phyloP scores from a whole-genome alignment of 441 rosid genomes.

The Croton laevigatus region DNA sequence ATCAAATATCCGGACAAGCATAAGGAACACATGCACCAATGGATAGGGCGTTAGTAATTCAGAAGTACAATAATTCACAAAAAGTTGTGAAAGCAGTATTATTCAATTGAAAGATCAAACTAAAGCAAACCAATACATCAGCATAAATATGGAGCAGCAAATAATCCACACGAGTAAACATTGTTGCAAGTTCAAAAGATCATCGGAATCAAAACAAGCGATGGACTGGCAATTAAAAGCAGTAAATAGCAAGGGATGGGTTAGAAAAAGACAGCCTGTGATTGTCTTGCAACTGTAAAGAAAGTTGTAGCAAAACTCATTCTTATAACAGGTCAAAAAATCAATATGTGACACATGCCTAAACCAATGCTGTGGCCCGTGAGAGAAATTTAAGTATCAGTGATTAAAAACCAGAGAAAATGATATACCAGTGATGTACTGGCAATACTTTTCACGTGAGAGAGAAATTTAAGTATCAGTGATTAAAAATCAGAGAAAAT shows the following conservation, averaged over 20 bases:
- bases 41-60: not conserved
- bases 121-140: not conserved
- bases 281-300: not conserved
- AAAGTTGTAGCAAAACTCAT: not conserved
- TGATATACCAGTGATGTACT: not conserved
- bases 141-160: not conserved
- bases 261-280: not conserved
- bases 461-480: not conserved
- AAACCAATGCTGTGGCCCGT: not conserved
- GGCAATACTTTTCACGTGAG: not conserved
- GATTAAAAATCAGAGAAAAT: conserved; percentile 2
- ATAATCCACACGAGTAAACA: not conserved
- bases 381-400: not conserved
- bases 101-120: not conserved
- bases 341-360: not conserved
- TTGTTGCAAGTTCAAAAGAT: not conserved
- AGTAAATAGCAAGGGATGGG: not conserved
- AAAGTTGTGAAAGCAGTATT: not conserved
- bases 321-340: not conserved
- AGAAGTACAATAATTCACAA: conserved; percentile 5
- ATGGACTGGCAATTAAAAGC: not conserved
- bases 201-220: not conserved
- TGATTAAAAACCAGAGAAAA: not conserved
- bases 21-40: not conserved
- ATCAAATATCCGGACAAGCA: not conserved